A percentile compares a stretch with the other conserved stretches of the same genome.
phyloP scores from a whole-genome alignment of 768 basidiomycete species.

The Flagelloscypha sp. region DNA sequence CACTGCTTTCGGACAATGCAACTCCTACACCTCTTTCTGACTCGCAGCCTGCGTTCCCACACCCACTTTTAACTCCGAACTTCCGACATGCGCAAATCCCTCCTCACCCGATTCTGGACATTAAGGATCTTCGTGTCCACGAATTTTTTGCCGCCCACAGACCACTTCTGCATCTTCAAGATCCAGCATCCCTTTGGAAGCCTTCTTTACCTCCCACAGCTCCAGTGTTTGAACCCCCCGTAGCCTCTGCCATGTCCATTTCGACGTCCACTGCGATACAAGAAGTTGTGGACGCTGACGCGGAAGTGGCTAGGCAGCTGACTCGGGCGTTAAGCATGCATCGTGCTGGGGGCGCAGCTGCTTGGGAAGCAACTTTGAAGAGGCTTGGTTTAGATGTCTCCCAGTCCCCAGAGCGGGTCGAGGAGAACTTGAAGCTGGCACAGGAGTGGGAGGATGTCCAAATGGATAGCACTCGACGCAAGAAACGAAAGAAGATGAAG shows the following conservation, averaged over 20 bases:
- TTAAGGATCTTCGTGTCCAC: constrained; percentile 71
- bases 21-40: constrained; percentile 9
- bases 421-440: constrained; percentile 44
- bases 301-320: constrained; percentile 74
- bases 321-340: constrained; percentile 64
- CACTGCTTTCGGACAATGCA: constrained; percentile 14
- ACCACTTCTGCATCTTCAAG: constrained; percentile 62
- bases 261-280: constrained; percentile 17
- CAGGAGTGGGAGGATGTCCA: constrained; percentile 57
- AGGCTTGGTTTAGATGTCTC: constrained; percentile 53
- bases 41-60: constrained; percentile 13
- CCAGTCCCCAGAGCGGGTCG: constrained; percentile 40
- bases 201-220: constrained; percentile 19
- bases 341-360: constrained; percentile 48
- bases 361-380: constrained; percentile 64
- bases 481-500: constrained; percentile 90
- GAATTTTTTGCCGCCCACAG: constrained; percentile 81
- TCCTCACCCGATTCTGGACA: constrained; percentile 47
- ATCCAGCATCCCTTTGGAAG: constrained; percentile 51
- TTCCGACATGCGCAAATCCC: constrained; percentile 10
- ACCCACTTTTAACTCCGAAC: constrained; percentile 7
- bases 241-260: constrained; percentile 18
- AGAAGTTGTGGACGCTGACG: constrained; percentile 61
- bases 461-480: constrained; percentile 78
- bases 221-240: constrained; percentile 14